phyloP scores from a whole-genome alignment of 2,329 filamentous ascomycete genomes.

The Fusarium torreyae region DNA sequence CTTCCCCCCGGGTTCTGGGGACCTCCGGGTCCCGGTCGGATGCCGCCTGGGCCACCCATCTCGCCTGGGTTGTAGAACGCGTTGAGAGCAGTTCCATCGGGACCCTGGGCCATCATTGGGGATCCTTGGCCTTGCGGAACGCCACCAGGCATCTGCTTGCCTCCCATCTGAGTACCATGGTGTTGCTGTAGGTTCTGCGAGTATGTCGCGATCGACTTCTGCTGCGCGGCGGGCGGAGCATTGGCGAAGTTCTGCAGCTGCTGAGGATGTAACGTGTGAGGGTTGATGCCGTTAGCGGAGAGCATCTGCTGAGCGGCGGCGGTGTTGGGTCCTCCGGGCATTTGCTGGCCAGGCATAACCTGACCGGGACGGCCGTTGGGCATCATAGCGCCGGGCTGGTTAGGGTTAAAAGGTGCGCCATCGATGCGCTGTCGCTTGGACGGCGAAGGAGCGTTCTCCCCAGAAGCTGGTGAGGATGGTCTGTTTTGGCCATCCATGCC shows the following conservation, averaged over 20 bases:
- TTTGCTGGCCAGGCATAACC: slow-evolving; percentile 80
- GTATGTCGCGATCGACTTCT: slow-evolving; percentile 91
- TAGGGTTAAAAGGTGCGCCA: slow-evolving; percentile 79
- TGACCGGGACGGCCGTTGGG: slow-evolving; percentile 80
- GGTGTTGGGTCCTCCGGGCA: slow-evolving; percentile 67
- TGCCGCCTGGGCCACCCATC: slow-evolving; percentile 69
- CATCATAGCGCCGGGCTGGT: slow-evolving; percentile 76
- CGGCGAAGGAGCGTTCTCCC: slow-evolving; percentile 91
- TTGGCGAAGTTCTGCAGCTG: slow-evolving; percentile 78
- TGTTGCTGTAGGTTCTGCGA: slow-evolving; percentile 87
- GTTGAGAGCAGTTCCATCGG: slow-evolving; percentile 72
- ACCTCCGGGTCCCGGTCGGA: slow-evolving; percentile 69
- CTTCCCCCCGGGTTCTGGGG: slow-evolving; percentile 67
- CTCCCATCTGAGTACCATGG: slow-evolving; percentile 84
- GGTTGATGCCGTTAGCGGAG: slow-evolving; percentile 80
- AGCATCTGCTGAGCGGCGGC: slow-evolving; percentile 73
- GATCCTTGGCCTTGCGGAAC: slow-evolving; percentile 84
- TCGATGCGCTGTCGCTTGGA: slow-evolving; percentile 90
- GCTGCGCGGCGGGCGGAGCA: slow-evolving; percentile 73
- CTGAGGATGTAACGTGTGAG: slow-evolving; percentile 78
- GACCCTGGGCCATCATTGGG: slow-evolving; percentile 83
- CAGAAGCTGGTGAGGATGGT: slow-evolving; percentile 84
- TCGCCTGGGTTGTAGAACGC: slow-evolving; percentile 76
- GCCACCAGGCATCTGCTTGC: slow-evolving; percentile 83
- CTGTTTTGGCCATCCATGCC: slow-evolving; percentile 87